A percentile compares a stretch with the other conserved stretches of the same genome.
These are phyloP conservation scores for Plasmodium malariae DNA, from an alignment of 169 alveolate genomes.

Conservation along the genomic window DNA sequence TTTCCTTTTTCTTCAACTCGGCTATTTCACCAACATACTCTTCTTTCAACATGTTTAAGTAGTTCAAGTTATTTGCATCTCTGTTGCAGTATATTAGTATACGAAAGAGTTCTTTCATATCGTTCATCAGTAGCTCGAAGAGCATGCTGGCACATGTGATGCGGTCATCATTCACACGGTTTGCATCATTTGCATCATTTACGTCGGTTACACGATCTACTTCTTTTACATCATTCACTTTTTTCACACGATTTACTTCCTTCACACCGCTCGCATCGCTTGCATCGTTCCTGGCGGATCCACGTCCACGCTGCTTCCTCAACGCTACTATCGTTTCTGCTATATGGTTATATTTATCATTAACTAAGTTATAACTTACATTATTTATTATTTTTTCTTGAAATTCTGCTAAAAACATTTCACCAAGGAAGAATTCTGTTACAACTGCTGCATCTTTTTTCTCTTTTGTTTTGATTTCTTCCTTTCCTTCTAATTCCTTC, in stretches of 20 bases:
- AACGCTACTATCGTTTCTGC: neutral
- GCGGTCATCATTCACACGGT: neutral
- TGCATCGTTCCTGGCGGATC: too few relatives aligned
- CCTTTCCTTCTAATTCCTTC: too few relatives aligned
- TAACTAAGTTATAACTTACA: neutral
- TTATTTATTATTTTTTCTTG: neutral
- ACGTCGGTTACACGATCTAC: neutral
- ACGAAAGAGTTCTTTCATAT: neutral
- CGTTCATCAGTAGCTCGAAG: neutral
- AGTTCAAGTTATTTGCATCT: neutral
- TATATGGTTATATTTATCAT: neutral
- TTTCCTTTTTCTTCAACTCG: constrained; percentile 19
- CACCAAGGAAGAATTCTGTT: neutral
- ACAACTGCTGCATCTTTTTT: neutral
- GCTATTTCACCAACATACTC: constrained; percentile 11
- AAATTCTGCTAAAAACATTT: neutral
- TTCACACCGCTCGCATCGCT: neutral
- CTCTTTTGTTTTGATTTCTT: neutral
- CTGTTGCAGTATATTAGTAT: neutral
- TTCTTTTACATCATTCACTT: neutral
- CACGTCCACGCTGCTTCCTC: too few relatives aligned
- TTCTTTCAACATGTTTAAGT: neutral
- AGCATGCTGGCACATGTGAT: neutral
- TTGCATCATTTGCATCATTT: neutral
- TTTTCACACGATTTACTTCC: neutral